Base-by-base conservation (phyloP, 305 asterid species). In the Rubia balearica region DNA sequence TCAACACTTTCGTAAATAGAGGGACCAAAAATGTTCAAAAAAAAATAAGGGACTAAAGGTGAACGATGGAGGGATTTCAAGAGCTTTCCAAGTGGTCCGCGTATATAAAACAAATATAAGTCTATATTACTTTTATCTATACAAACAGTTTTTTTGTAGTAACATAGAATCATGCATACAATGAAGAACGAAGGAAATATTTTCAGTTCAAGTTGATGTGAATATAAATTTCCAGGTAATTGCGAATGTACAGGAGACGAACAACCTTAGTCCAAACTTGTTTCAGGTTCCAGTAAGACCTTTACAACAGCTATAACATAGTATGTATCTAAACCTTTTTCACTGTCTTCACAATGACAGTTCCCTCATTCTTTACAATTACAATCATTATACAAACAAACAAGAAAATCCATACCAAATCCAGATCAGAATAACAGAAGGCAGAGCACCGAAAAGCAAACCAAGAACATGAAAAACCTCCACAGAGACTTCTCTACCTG, bases 381-480 rank as follows among this genome's bases (percentile, higher is more conserved):
- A 73, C 27, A 53, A n/a, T 80, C 38, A 59, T 22, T 59, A 59
- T 59, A 78, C 83, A 80, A 41, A 57, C 66, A 55, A 19, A 19
- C 12, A 61, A 56, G 5, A 21, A 59, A 59, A 8, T 6, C 10
- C 24, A 55, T 55, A 48, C 24, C 60, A 53, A 48, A 19, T 53
- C 60, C 17, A n/a, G 27, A 73, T 82, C 80, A 91, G 73, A 91
- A 91, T 72, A 89, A 81, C 72, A 91, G 69, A 71, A 91, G 96
- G 87, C 98, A 91, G 61, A 89, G 70, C 40, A 82, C 70, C 69
- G 83, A 72, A 84, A 96, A 86, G 82, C 89, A 88, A 77, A 84
- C 77, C 42, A 91, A 86, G 78, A 27, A 27, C 79, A 84, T 82
- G 65, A 83, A 81, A 45, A 89, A 75, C 80, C 96, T 84, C 84